Evolutionary conservation across 352 stramenopile species (phyloP).

Genomic region (Globisporangium cystogenes): DNA sequence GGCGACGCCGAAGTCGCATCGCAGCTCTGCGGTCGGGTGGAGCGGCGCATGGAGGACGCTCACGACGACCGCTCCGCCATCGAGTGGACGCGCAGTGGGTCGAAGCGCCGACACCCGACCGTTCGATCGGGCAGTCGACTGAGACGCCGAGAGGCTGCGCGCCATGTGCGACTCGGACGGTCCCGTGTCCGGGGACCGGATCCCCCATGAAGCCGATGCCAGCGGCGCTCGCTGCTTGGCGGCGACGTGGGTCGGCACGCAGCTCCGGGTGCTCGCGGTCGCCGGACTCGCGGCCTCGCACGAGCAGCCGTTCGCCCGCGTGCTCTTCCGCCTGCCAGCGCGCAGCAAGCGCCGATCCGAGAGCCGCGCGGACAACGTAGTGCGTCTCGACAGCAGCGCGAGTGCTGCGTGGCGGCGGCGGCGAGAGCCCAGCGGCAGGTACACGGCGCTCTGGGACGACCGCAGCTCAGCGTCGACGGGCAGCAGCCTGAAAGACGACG

Average conservation of each 20-base stretch:
- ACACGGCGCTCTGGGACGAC: conserved; percentile 31
- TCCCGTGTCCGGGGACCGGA: no score
- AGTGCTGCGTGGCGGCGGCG: background rate
- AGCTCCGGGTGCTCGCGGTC: conserved; percentile 24
- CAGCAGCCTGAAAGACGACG: background rate
- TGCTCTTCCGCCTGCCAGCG: conserved; percentile 31
- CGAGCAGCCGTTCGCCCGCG: conserved; percentile 32
- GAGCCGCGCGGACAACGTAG: background rate
- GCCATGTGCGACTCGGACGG: background rate
- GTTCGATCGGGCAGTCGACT: no score
- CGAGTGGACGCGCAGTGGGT: background rate
- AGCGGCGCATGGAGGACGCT: background rate
- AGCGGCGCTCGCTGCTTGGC: background rate
- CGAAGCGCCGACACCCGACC: background rate
- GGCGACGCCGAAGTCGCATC: background rate
- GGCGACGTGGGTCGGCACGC: conserved; percentile 17
- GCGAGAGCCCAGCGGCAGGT: conserved; percentile 28
- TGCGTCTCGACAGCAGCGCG: conserved; percentile 12
- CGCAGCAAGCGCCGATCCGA: background rate
- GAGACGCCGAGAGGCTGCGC: no score
- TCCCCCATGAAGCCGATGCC: no score
- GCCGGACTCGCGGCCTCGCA: conserved; percentile 42
- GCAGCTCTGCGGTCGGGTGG: background rate
- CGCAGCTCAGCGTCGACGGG: background rate
- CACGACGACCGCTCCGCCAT: background rate